phyloP scores from a whole-genome alignment of 805 yeast species.

The Metschnikowia santaceciliae region DNA sequence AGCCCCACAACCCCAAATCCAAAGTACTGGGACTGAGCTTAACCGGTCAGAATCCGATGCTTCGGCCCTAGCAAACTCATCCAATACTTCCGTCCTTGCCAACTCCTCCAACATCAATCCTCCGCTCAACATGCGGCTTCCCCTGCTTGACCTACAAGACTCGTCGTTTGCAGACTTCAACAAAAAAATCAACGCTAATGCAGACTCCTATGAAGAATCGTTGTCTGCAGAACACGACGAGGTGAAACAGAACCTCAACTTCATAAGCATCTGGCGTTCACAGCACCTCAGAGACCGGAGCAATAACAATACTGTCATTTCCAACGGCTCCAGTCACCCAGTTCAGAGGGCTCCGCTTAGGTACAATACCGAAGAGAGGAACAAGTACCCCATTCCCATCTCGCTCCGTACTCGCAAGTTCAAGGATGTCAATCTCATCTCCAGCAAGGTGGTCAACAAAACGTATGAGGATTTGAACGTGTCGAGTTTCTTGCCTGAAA shows the following conservation, averaged over 20 bases:
- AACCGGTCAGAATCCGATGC: conserved; percentile 12
- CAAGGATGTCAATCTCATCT: conserved; percentile 40
- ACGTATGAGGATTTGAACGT: conserved; percentile 39
- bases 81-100: conserved; percentile 31
- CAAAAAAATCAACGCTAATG: conserved; percentile 18
- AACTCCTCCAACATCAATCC: conserved; percentile 42
- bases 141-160: conserved; percentile 41
- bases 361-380: conserved; percentile 13
- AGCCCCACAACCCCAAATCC: background rate
- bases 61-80: conserved; percentile 37
- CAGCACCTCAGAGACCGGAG: conserved; percentile 23
- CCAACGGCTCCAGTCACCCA: no score
- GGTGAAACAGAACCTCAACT: conserved; percentile 26
- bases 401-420: conserved; percentile 28
- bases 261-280: conserved; percentile 41
- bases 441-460: conserved; percentile 42
- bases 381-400: conserved; percentile 23
- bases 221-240: conserved; percentile 41
- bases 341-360: background rate
- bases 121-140: conserved; percentile 27
- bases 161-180: conserved; percentile 39
- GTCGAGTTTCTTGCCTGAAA: conserved; percentile 43
- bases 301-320: background rate
- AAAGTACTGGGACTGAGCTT: no score
- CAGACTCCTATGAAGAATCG: conserved; percentile 32